Conservation (phyloP, 768 basidiomycete species). For the Amanita exitialis region DNA sequence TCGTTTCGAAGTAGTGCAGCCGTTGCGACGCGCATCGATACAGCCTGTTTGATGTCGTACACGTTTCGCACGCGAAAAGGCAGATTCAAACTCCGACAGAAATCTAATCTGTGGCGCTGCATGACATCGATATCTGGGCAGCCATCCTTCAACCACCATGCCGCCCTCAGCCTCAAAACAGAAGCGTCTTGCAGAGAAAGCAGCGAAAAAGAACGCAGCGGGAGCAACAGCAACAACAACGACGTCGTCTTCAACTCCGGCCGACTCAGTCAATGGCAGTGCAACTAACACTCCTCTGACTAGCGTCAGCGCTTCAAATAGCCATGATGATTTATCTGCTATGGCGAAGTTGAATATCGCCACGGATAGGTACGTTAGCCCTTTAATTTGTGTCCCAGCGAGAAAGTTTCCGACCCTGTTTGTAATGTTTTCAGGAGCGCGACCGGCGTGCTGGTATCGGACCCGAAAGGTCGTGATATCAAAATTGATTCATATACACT, state of each 20-base stretch:
- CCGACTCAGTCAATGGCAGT: conserved; percentile 57
- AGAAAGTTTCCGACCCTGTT: conserved; percentile 5
- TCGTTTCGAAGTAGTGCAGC: no score
- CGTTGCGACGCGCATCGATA: no score
- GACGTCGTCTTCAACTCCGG: conserved; percentile 43
- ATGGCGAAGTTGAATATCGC: conserved; percentile 90
- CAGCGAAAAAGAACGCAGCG: conserved; percentile 62
- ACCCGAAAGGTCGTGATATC: conserved; percentile 89
- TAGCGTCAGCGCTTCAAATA: conserved; percentile 68
- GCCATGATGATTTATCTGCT: conserved; percentile 66
- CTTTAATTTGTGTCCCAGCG: not conserved
- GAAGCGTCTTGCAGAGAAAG: conserved; percentile 93
- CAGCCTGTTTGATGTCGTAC: no score
- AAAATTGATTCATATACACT: conserved; percentile 94
- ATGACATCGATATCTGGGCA: conserved; percentile 12
- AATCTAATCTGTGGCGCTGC: conserved; percentile 22
- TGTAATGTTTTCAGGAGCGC: conserved; percentile 53
- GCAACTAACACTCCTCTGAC: conserved; percentile 73
- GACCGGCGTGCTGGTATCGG: conserved; percentile 87
- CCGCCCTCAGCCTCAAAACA: conserved; percentile 79
- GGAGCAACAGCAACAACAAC: conserved; percentile 29
- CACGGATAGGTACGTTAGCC: conserved; percentile 63
- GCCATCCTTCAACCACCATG: conserved; percentile 27
- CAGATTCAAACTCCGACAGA: conserved; percentile 20
- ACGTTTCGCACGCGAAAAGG: no score